Evolutionary conservation across 2,329 filamentous ascomycete genomes (phyloP), one percentile per base, ranked within the genome.

Genomic region (Phyllosticta capitalensis): DNA sequence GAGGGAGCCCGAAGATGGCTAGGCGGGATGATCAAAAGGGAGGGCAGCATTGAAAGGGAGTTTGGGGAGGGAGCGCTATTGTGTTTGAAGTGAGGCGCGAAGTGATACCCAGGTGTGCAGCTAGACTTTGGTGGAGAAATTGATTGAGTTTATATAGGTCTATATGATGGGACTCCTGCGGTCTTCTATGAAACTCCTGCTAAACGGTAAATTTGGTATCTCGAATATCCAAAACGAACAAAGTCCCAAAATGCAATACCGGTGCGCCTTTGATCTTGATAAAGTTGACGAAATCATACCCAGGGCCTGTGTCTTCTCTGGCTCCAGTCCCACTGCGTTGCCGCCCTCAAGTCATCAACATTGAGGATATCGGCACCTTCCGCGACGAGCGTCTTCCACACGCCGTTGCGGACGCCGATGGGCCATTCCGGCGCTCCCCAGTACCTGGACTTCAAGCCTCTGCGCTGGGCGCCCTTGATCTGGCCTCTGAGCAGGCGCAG

Each of bases 51-150:
- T 9, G 75, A 80, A 17, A 72, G 76, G 56, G 75, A 83, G 12
- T 96, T 96, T 77, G 92, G 92, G 1, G 86, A 91, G 59, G 83
- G 92, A 66, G 85, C 90, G 3, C 71, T 92, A 60, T 82, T 95
- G 74, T 96, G 92, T 21, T 38, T 61, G 55, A 57, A 52, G 20
- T 61, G 24, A 59, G 22, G 48, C n/a, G 55, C 19, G 5, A 2
- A 45, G 1, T 45, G 38, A 45, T 45, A 45, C 38, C 38, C 38
- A 45, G 17, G 38, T 45, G 38, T n/a, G 38, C 17, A 45, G 17
- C 14, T 45, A 52, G 5, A n/a, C 9, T n/a, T n/a, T 22, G n/a
- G 3, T 24, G 19, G 20, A 10, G 19, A n/a, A 7, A 7, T 45
- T n/a, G 17, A 45, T 45, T 2, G 7, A 45, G n/a, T 45, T 45